Base-by-base conservation (phyloP, 176 grass and related monocot genomes). In the Ensete glaucum region DNA sequence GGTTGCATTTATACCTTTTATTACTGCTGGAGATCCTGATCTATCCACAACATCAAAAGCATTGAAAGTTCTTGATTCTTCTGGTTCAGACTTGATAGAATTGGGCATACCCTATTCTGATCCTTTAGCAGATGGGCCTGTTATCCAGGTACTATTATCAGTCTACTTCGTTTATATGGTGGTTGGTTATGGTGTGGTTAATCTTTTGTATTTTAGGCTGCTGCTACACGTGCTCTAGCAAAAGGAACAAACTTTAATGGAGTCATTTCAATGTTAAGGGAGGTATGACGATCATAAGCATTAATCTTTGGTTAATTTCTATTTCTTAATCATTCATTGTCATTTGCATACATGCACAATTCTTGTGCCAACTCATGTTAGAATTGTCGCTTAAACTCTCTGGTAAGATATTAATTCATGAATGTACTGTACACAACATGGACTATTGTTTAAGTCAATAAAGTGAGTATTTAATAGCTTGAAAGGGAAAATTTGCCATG, bases 1-100 rank as follows among this genome's bases (percentile, higher is more conserved):
- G 96, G 78, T 85, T 23, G 96, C 91, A 0, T 71, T 99, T 26
- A 73, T 99, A 23, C 96, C 96, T 2, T 99, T 99, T 74, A 94
- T 99, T 51, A 91, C 87, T 51, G 96, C 96, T 29, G 96, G 96
- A n/a, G 96, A 99, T 66, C 91, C 96, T 69, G 96, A 99, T 79
- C 21, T 99, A 67, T 69, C 75, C 5, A 91, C 96, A 69, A 99
- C 96, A 55, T 84, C 88, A 0, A 87, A 91, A 82, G 96, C 96
- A 16, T 20, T 99, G 52, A 94, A 89, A 84, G 69, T 99, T 80
- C 88, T 99, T 73, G 96, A 99, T 64, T 84, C 83, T 13, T 99
- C 90, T 52, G 96, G 96, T 65, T 89, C 91, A 0, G 91, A 94
- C 22, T 75, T 99, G 49, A 99, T 99, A 16, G 96, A 99, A 83